Percentiles rank a stretch among this genome's conserved stretches.
phyloP scores from a whole-genome alignment of 176 grass and related monocot species.

The Poa pratensis region DNA sequence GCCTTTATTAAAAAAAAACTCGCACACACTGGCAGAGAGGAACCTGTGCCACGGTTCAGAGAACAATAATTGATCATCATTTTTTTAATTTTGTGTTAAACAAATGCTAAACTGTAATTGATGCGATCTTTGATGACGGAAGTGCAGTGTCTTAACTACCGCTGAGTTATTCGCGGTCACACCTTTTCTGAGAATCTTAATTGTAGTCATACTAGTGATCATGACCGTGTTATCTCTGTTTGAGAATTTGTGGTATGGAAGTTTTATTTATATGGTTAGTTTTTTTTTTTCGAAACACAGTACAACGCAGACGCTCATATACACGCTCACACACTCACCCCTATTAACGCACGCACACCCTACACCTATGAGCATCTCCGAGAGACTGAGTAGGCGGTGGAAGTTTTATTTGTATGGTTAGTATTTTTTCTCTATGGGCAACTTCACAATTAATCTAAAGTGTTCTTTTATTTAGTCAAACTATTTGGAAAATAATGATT shows the following conservation, averaged over 20 bases:
- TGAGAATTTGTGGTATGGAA: neutral
- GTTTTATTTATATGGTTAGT: neutral
- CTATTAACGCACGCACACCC: too few relatives aligned
- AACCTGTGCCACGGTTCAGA: neutral
- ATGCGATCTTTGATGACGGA: conserved; percentile 32
- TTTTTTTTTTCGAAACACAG: too few relatives aligned
- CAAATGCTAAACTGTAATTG: neutral
- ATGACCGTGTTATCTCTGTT: conserved; percentile 35
- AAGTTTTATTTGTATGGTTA: neutral
- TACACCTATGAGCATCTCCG: too few relatives aligned
- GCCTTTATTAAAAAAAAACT: conserved; percentile 28
- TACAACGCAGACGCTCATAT: too few relatives aligned
- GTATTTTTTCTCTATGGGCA: neutral
- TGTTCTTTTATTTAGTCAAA: neutral
- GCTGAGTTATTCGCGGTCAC: conserved; percentile 7
- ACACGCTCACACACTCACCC: too few relatives aligned
- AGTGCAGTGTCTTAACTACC: conserved; percentile 29
- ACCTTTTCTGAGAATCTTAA: conserved; percentile 16
- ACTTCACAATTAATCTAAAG: neutral
- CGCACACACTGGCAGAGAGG: conserved; percentile 11
- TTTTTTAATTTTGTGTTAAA: neutral
- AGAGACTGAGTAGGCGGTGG: neutral
- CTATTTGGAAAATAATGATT: neutral
- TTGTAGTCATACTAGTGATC: conserved; percentile 23
- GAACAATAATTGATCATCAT: conserved; percentile 21